Conservation (phyloP, 306 rosid species). For the Cucurbita ficifolia region DNA sequence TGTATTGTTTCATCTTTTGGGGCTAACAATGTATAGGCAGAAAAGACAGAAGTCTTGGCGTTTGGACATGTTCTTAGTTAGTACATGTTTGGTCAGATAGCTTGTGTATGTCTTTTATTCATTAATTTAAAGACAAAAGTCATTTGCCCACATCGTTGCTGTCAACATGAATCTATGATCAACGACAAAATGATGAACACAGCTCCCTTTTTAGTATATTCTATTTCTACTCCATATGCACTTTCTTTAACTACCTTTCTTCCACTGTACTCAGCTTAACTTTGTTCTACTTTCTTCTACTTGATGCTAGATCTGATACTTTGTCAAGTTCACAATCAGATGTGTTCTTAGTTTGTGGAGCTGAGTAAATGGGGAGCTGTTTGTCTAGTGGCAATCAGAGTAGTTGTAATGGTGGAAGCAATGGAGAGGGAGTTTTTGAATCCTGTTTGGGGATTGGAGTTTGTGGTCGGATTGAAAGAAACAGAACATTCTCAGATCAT, state of each 20-base stretch:
- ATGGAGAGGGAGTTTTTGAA: constrained; percentile 38
- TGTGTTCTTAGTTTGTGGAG: constrained; percentile 33
- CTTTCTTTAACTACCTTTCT: not conserved
- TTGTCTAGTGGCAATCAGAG: constrained; percentile 50
- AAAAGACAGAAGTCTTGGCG: not conserved
- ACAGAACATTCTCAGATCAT: constrained; percentile 70
- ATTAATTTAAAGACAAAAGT: not conserved
- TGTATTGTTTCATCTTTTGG: not conserved
- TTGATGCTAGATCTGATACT: constrained; percentile 35
- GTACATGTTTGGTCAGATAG: not conserved
- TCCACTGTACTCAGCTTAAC: not conserved
- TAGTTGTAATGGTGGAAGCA: constrained; percentile 60
- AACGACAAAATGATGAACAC: constrained; percentile 19
- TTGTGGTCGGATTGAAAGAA: constrained; percentile 30
- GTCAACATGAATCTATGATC: constrained; percentile 23
- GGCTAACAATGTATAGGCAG: not conserved
- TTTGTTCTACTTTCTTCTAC: constrained; percentile 18
- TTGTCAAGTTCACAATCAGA: constrained; percentile 8
- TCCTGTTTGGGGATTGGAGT: constrained; percentile 31
- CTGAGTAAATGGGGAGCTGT: constrained; percentile 79
- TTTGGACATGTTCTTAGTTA: not conserved
- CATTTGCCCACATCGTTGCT: not conserved
- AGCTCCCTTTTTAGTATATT: constrained; percentile 28
- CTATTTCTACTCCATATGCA: constrained; percentile 36
- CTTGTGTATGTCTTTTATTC: not conserved